These are phyloP conservation scores for Apiospora arundinis DNA, from an alignment of 2,329 filamentous ascomycete genomes.

Conservation along the genomic window DNA sequence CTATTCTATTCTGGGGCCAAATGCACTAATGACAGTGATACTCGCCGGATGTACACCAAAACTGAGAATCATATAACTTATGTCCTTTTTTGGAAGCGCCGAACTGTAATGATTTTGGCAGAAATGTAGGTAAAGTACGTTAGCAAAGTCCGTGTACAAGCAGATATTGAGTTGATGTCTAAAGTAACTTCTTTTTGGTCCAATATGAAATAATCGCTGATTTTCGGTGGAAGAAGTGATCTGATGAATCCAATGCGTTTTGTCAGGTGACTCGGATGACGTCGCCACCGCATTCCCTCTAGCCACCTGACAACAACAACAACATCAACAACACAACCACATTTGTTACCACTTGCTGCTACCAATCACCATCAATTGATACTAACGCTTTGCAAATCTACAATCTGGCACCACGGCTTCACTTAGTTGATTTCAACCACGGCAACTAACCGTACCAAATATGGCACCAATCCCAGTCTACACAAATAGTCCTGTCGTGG, in stretches of 20 bases:
- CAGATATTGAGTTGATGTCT: neutral
- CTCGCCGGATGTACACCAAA: neutral
- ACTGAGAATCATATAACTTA: neutral
- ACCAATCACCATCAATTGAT: neutral
- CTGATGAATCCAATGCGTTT: neutral
- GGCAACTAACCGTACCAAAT: slow-evolving; percentile 25
- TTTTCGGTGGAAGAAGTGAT: neutral
- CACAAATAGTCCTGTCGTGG: slow-evolving; percentile 65
- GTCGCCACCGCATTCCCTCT: slow-evolving; percentile 3
- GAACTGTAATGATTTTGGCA: neutral
- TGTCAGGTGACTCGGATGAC: slow-evolving; percentile 16
- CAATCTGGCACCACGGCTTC: neutral
- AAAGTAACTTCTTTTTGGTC: neutral
- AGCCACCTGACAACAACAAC: slow-evolving; percentile 1
- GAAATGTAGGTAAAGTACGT: neutral
- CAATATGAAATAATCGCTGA: neutral
- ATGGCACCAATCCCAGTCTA: slow-evolving; percentile 70
- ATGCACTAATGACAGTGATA: neutral
- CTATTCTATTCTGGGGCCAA: neutral
- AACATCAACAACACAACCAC: neutral
- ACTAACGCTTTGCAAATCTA: neutral
- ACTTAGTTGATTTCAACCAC: slow-evolving; percentile 32
- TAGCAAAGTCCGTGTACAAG: neutral
- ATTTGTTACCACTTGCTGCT: neutral
- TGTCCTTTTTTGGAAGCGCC: neutral